These are phyloP conservation scores for Ambrosia hybrid DNA, from an alignment of 140 eudicot species.

Conservation along the genomic window DNA sequence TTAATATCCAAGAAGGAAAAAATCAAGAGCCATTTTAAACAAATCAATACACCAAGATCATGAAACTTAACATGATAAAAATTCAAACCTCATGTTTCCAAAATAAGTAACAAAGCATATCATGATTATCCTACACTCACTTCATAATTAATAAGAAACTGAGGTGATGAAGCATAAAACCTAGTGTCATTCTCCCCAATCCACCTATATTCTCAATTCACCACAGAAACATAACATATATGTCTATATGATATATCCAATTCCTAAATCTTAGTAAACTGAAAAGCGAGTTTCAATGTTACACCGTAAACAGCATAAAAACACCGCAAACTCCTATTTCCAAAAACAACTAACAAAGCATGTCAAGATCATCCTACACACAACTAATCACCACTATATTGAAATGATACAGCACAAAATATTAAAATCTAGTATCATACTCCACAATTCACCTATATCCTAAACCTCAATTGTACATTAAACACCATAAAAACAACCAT, in stretches of 20 bases:
- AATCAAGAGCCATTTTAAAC: background rate
- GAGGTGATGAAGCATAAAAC: background rate
- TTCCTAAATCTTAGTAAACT: no score
- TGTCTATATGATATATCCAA: no score
- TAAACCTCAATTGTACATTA: no score
- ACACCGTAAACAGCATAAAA: no score
- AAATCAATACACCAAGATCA: slow-evolving; percentile 10
- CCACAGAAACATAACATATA: background rate
- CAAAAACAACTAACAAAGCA: no score
- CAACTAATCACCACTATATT: no score
- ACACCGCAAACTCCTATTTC: no score
- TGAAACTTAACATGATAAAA: background rate
- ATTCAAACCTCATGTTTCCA: background rate
- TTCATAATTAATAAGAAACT: background rate
- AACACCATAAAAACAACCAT: no score
- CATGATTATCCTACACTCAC: background rate
- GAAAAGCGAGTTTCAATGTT: no score
- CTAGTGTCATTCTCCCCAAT: slow-evolving; percentile 1
- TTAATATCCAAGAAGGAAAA: background rate
- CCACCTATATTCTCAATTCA: slow-evolving; percentile 25
- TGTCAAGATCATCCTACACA: no score
- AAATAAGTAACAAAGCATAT: background rate
- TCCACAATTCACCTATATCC: no score
- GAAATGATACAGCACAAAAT: background rate
- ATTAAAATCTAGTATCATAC: background rate